Evolutionary conservation across 192 early-diverging fungal genomes (phyloP).

Genomic region (Allomyces arbusculus): DNA sequence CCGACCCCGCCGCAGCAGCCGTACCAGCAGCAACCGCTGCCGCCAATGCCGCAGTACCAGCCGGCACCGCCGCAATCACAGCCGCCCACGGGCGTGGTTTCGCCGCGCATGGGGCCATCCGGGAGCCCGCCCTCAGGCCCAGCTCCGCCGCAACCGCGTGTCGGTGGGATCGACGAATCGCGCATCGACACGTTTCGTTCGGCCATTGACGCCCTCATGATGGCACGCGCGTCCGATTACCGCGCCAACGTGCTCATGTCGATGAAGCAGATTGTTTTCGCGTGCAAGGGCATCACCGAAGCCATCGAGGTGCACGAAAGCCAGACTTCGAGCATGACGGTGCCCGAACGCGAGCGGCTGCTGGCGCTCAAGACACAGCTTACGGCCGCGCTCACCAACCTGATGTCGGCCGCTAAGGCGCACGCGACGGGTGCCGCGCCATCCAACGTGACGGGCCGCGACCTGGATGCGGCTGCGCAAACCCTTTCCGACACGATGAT

Average conservation of each 20-base stretch:
- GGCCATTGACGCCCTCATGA: background rate
- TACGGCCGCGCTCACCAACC: constrained; percentile 36
- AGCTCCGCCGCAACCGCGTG: too few species aligned
- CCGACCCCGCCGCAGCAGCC: too few species aligned
- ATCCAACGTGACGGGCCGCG: constrained; percentile 31
- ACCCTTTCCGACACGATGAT: constrained; percentile 40
- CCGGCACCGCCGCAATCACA: too few species aligned
- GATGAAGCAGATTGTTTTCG: constrained; percentile 61
- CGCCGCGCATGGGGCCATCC: too few species aligned
- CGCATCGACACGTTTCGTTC: background rate
- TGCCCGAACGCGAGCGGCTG: constrained; percentile 21
- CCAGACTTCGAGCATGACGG: constrained; percentile 17
- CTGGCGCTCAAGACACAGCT: constrained; percentile 35
- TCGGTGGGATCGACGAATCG: background rate
- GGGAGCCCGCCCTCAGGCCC: too few species aligned
- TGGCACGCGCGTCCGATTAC: constrained; percentile 24
- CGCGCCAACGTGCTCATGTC: constrained; percentile 52
- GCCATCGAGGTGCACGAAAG: constrained; percentile 53
- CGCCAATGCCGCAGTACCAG: too few species aligned
- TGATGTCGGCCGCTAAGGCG: constrained; percentile 53
- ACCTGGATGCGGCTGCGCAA: constrained; percentile 60
- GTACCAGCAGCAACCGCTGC: too few species aligned
- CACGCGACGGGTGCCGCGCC: constrained; percentile 47
- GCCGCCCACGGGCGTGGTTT: too few species aligned
- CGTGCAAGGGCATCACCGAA: constrained; percentile 64